phyloP scores from a whole-genome alignment of 768 basidiomycete species.

The Goffeauzyma gilvescens region DNA sequence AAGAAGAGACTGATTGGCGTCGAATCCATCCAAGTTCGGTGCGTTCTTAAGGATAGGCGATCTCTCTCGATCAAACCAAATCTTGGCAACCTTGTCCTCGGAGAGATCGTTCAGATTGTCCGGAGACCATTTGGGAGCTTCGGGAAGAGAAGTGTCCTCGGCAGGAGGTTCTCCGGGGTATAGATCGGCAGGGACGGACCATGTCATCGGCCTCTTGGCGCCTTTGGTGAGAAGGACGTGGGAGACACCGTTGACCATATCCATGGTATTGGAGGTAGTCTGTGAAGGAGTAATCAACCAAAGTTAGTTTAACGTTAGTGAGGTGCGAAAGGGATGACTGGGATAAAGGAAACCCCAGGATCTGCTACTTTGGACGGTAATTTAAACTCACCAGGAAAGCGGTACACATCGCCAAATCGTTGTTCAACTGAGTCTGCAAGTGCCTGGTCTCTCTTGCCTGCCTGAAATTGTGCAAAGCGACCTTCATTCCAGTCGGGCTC shows the following conservation, averaged over 20 bases:
- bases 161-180: too few species aligned
- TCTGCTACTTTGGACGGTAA: too few species aligned
- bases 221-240: constrained; percentile 43
- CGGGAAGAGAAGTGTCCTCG: too few species aligned
- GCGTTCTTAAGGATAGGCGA: constrained; percentile 38
- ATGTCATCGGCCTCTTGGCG: too few species aligned
- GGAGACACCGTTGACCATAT: constrained; percentile 66
- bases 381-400: constrained; percentile 60
- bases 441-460: constrained; percentile 43
- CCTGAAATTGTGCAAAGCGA: constrained; percentile 63
- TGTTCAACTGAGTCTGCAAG: constrained; percentile 50
- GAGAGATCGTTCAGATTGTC: constrained; percentile 44
- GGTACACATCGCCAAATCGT: constrained; percentile 73
- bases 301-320: constrained; percentile 8
- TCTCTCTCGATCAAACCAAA: constrained; percentile 45
- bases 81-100: constrained; percentile 38
- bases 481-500: constrained; percentile 81
- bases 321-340: too few species aligned
- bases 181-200: too few species aligned
- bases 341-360: too few species aligned
- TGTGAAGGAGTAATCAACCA: constrained; percentile 6
- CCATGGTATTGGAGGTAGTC: constrained; percentile 29
- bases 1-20: constrained; percentile 11
- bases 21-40: too few species aligned
- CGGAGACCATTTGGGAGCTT: constrained; percentile 49